Conservation (phyloP, 164 flowering plant species). For the Vitis amurensis region DNA sequence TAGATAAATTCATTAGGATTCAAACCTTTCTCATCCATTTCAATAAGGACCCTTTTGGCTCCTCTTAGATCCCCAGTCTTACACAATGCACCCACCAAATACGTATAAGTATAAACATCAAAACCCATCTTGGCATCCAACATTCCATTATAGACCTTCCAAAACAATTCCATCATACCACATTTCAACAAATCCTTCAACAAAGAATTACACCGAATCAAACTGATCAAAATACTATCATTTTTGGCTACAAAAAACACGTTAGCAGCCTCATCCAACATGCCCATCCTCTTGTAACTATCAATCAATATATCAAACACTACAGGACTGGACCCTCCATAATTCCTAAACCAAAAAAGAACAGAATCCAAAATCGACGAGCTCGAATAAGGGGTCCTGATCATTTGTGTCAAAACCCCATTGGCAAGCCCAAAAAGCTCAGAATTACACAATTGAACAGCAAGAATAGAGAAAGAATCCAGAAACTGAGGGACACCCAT, state of each 20-base stretch:
- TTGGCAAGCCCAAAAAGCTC: not conserved
- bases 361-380: no score
- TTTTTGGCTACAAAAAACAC: not conserved
- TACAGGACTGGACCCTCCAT: not conserved
- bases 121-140: conserved; percentile 30
- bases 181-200: not conserved
- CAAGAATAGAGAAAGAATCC: conserved; percentile 45
- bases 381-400: not conserved
- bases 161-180: conserved; percentile 31
- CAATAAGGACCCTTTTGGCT: conserved; percentile 45
- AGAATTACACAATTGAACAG: conserved; percentile 45
- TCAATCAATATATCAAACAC: conserved; percentile 2
- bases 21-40: conserved; percentile 72
- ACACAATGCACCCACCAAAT: conserved; percentile 52
- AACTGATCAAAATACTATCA: conserved; percentile 23
- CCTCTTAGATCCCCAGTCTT: conserved; percentile 49
- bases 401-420: not conserved
- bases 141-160: conserved; percentile 68
- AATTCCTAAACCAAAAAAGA: not conserved
- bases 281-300: not conserved
- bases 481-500: conserved; percentile 42
- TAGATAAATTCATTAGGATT: conserved; percentile 52
- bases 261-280: not conserved
- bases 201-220: conserved; percentile 53
- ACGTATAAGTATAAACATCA: conserved; percentile 69